phyloP scores from a whole-genome alignment of 495 filamentous ascomycete species.

The Aspergillus heteromorphus region DNA sequence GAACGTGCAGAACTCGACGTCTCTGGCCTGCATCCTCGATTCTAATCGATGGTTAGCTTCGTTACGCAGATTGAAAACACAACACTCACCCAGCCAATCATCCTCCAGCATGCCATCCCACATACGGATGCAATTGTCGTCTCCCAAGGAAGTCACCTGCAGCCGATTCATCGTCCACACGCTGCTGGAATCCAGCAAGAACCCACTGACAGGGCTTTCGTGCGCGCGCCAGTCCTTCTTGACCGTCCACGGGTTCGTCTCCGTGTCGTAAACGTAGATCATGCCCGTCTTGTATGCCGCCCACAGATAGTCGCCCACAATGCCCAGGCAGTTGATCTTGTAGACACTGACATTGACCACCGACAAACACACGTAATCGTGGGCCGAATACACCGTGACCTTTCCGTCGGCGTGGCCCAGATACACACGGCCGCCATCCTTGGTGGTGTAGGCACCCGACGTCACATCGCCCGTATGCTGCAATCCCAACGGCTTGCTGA shows the following conservation, averaged over 20 bases:
- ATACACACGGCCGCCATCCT: constrained; percentile 75
- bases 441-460: constrained; percentile 67
- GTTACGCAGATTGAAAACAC: neutral
- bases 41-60: constrained; percentile 46
- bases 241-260: constrained; percentile 73
- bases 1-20: constrained; percentile 78
- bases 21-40: constrained; percentile 74
- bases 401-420: constrained; percentile 94
- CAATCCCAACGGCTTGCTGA: constrained; percentile 60
- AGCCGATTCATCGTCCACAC: constrained; percentile 80
- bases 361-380: constrained; percentile 66
- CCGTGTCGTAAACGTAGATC: constrained; percentile 87
- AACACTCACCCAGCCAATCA: constrained; percentile 72
- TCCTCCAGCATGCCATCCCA: constrained; percentile 95
- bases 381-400: constrained; percentile 79
- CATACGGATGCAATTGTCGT: constrained; percentile 74
- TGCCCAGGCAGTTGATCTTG: constrained; percentile 86
- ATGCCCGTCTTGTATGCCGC: constrained; percentile 93
- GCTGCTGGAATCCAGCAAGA: constrained; percentile 74
- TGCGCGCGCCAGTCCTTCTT: constrained; percentile 95
- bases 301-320: constrained; percentile 84
- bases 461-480: constrained; percentile 79
- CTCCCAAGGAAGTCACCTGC: constrained; percentile 84
- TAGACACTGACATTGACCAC: constrained; percentile 84
- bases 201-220: constrained; percentile 68